Percentiles rank a stretch among this genome's conserved stretches.
phyloP scores from a whole-genome alignment of 2,329 filamentous ascomycete genomes.

The Dendrostoma leiphaemia region DNA sequence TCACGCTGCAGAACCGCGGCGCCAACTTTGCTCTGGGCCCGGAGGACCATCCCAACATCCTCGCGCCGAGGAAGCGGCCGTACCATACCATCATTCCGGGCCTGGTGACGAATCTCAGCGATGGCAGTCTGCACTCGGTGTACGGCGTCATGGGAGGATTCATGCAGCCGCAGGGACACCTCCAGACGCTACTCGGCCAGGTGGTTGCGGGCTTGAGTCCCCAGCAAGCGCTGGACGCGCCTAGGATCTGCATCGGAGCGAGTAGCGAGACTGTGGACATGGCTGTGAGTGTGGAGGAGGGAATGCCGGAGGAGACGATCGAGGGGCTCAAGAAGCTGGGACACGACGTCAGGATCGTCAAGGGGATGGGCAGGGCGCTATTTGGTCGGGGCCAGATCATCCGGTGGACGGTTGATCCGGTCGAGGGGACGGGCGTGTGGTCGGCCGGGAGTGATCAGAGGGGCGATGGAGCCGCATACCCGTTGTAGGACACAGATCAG shows the following conservation, averaged over 20 bases:
- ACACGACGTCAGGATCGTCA: conserved; percentile 69
- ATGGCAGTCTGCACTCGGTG: conserved; percentile 75
- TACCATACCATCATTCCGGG: conserved; percentile 99
- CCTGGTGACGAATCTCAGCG: conserved; percentile 74
- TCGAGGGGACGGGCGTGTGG: conserved; percentile 72
- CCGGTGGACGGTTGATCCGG: conserved; percentile 66
- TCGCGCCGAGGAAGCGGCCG: conserved; percentile 80
- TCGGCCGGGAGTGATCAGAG: conserved; percentile 86
- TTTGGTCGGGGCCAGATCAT: conserved; percentile 92
- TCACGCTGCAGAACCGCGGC: conserved; percentile 91
- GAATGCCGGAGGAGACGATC: conserved; percentile 67
- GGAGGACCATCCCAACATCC: conserved; percentile 70
- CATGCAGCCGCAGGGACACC: conserved; percentile 96
- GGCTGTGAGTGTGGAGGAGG: conserved; percentile 78
- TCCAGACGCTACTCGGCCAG: conserved; percentile 90
- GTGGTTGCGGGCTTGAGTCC: conserved; percentile 77
- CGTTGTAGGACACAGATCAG: conserved; percentile 31
- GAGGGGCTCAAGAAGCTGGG: conserved; percentile 68
- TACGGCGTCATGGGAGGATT: conserved; percentile 98
- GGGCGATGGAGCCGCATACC: conserved; percentile 73
- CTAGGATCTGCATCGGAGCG: conserved; percentile 82
- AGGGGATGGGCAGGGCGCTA: conserved; percentile 61
- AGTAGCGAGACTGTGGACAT: conserved; percentile 64
- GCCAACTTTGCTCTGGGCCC: conserved; percentile 74
- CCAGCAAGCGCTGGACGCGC: conserved; percentile 86